phyloP scores from a whole-genome alignment of 257 asterid species.

The Nicotiana paniculata region DNA sequence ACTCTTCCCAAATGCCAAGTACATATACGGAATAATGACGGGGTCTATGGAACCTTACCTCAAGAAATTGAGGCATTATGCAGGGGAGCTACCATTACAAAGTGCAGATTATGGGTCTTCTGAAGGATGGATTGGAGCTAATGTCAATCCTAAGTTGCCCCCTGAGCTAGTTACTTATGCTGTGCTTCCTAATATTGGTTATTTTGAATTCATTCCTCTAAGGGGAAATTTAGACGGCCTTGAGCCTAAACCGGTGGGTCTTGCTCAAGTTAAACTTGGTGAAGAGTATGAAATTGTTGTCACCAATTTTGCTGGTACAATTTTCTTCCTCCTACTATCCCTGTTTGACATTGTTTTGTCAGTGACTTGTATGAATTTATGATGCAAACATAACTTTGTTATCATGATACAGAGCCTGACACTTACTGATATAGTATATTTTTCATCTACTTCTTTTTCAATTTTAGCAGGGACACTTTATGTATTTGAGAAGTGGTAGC shows the following conservation, averaged over 20 bases:
- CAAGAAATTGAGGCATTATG: slow-evolving; percentile 78
- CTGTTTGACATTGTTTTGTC: neutral
- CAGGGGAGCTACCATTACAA: slow-evolving; percentile 61
- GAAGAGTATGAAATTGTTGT: slow-evolving; percentile 75
- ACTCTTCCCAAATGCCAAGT: slow-evolving; percentile 65
- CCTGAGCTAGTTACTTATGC: slow-evolving; percentile 74
- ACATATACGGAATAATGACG: slow-evolving; percentile 85
- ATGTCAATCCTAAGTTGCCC: slow-evolving; percentile 61
- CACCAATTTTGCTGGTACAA: slow-evolving; percentile 76
- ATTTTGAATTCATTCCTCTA: slow-evolving; percentile 78
- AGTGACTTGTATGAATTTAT: neutral
- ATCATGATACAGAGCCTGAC: neutral
- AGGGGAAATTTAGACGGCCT: slow-evolving; percentile 19
- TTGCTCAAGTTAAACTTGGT: slow-evolving; percentile 63
- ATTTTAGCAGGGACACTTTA: neutral
- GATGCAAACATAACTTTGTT: neutral
- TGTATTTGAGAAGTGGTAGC: neutral
- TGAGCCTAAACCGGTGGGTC: slow-evolving; percentile 49
- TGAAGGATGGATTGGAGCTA: slow-evolving; percentile 93
- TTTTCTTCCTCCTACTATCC: neutral
- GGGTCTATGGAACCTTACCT: slow-evolving; percentile 96
- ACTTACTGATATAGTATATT: neutral
- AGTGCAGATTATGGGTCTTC: slow-evolving; percentile 95
- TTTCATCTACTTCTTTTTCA: neutral
- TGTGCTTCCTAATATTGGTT: slow-evolving; percentile 79